Percentiles rank a stretch among this genome's conserved stretches.
phyloP scores from a whole-genome alignment of 176 grass and related monocot genomes.

The Paspalum notatum region DNA sequence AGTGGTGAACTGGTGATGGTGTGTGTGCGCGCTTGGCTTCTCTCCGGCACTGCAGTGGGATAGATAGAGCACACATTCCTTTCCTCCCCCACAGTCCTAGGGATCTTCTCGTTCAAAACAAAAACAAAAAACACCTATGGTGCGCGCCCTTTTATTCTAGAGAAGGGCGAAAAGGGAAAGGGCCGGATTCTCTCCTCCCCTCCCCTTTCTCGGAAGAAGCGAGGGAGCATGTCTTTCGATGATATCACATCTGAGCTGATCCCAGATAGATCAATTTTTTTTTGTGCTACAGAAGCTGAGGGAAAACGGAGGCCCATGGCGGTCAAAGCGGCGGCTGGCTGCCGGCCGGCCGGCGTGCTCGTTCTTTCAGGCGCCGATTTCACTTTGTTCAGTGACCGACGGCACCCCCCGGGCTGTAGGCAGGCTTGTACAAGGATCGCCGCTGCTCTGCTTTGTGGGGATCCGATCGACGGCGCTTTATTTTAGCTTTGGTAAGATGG shows the following conservation, averaged over 20 bases:
- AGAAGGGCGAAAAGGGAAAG: constrained; percentile 24
- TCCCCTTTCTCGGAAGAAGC: constrained; percentile 50
- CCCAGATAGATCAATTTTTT: constrained; percentile 17
- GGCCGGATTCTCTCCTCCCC: constrained; percentile 31
- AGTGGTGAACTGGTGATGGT: no score
- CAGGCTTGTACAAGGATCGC: neutral
- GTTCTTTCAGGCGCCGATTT: constrained; percentile 44
- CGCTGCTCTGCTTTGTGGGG: constrained; percentile 22
- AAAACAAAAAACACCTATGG: neutral
- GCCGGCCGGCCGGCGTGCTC: neutral
- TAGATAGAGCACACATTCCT: constrained; percentile 37
- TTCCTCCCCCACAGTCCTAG: constrained; percentile 34
- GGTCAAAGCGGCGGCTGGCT: constrained; percentile 27
- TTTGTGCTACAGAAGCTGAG: constrained; percentile 21
- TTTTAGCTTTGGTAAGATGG: constrained; percentile 21
- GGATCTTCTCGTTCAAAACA: constrained; percentile 48
- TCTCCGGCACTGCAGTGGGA: neutral
- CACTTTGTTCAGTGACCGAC: constrained; percentile 43
- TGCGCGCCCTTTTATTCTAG: neutral
- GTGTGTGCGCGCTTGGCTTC: no score
- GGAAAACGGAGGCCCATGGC: neutral
- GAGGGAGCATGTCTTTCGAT: constrained; percentile 42
- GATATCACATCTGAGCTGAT: constrained; percentile 36
- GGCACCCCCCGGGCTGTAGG: no score
- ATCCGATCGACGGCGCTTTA: constrained; percentile 16